Evolutionary conservation across 2,329 filamentous ascomycete species (phyloP), one percentile per base, ranked within the genome.

Genomic region (Aspergillus sp.): DNA sequence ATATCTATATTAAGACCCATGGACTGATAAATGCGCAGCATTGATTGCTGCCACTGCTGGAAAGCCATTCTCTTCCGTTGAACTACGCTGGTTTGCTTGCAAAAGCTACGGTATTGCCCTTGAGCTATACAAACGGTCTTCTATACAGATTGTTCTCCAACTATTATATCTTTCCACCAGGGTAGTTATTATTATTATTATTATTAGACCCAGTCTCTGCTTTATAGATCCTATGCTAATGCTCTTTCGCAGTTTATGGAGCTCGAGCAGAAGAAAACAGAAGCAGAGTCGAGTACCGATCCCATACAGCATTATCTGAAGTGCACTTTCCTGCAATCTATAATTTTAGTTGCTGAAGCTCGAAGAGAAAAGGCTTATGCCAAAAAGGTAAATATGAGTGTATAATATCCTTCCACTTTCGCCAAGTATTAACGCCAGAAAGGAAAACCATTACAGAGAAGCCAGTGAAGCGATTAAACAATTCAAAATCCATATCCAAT

Each of bases 81-180:
- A 96, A 65, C 78, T 96, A 3, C 83, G 93, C 64, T 96, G 91
- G 91, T 93, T 96, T 70, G 88, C 87, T 39, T 87, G 87, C 61
- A 93, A 90, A 62, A 83, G 89, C 1, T 96, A 96, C 77, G 96
- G 95, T 63, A 72, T 92, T 6, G 87, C 87, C 0, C 73, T 93
- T 4, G 85, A 86, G 59, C 79, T 87, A 57, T 82, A 81, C 63
- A 79, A 81, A 2, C 77, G 82, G 1, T 87, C 88, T 80, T 70
- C 82, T 23, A 78, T 87, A 1, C 69, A 72, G 6, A 73, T 80
- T 49, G 77, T 88, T 0, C 68, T 87, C 3, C 78, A 83, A 3
- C 79, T 96, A 23, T 63, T 84, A 4, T 62, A 70, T 7, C 67
- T 72, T 23, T 83, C 80, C 63, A 70, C 71, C 3, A 73, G 76